Percentiles rank a stretch among this genome's conserved stretches.
These are phyloP conservation scores for Russula griseocarnosa DNA, from an alignment of 768 basidiomycete species.

Conservation along the genomic window DNA sequence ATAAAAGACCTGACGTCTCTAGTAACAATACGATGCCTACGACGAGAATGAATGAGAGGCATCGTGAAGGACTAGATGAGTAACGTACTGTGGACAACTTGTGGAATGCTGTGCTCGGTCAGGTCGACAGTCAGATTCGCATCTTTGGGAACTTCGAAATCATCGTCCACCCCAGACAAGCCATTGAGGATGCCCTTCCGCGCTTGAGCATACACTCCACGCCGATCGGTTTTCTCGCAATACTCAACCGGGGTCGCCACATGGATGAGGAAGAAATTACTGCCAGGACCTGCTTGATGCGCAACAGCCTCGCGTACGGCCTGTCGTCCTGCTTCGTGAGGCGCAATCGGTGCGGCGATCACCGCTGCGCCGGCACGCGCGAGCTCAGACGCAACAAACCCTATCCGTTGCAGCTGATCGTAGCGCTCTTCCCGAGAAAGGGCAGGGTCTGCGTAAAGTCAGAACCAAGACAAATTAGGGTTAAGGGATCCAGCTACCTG, in stretches of 20 bases:
- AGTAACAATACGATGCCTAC: conserved; percentile 57
- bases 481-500: conserved; percentile 39
- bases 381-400: conserved; percentile 87
- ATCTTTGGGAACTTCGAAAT: conserved; percentile 76
- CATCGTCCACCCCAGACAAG: conserved; percentile 83
- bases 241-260: conserved; percentile 88
- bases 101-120: conserved; percentile 74
- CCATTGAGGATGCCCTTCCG: conserved; percentile 79
- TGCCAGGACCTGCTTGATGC: conserved; percentile 74
- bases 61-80: neutral
- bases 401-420: conserved; percentile 77
- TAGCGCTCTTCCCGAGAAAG: conserved; percentile 77
- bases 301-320: conserved; percentile 69
- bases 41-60: conserved; percentile 14
- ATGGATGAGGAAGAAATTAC: conserved; percentile 93
- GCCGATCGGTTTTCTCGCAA: conserved; percentile 86
- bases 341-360: conserved; percentile 85
- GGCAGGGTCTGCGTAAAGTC: conserved; percentile 51
- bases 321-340: conserved; percentile 74
- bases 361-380: conserved; percentile 95
- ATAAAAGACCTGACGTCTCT: conserved; percentile 44
- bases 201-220: conserved; percentile 78
- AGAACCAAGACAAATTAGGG: neutral
- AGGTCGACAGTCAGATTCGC: conserved; percentile 82
- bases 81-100: conserved; percentile 81